Base-by-base conservation (phyloP, 2,329 filamentous ascomycete species). In the Aspergillus quadricinctus region DNA sequence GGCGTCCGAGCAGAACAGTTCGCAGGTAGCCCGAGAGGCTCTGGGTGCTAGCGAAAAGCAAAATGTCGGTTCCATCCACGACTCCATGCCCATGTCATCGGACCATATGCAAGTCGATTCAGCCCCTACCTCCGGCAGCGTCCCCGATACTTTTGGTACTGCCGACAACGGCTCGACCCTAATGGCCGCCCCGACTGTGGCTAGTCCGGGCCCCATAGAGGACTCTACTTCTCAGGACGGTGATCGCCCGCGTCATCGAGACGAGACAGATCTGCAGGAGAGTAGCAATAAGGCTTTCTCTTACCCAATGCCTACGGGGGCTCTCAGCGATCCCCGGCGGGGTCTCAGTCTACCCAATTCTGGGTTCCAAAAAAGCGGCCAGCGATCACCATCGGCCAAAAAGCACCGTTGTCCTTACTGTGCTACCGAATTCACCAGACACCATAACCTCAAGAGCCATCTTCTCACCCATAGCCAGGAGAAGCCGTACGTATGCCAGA, bases 371-470 rank as follows among this genome's bases (percentile, higher is more conserved):
- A 79, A 82, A 68, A 78, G 77, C 60, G 80, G 78, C 53, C 85
- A 86, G 49, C 84, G 85, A 65, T 90, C 91, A 5, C 87, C 89
- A 0, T 87, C 87, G 27, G 82, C 84, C 52, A 97, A 96, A 77
- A 93, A 94, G 69, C 93, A 99, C 78, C 96, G 94, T 73, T 99
- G 94, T 69, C 93, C 91, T 0, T 96, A 96, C 73, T 99, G 94
- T 80, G 86, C 91, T 41, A 97, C 94, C 4, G 94, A 96, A 68
- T 99, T 99, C 66, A 99, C 94, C 28, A 86, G 94, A 48, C 94
- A 97, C 71, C 94, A 97, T 72, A 97, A 99, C 68, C 83, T 97
- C 28, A 99, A 97, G 77, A 97, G 92, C 65, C 94, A 99, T 77
- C 83, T 99, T 56, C 84, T 99, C 70, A 97, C 94, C 0, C 94